Base-by-base conservation (phyloP, 2,329 filamentous ascomycete genomes). In the Camptophora hylomeconis region DNA sequence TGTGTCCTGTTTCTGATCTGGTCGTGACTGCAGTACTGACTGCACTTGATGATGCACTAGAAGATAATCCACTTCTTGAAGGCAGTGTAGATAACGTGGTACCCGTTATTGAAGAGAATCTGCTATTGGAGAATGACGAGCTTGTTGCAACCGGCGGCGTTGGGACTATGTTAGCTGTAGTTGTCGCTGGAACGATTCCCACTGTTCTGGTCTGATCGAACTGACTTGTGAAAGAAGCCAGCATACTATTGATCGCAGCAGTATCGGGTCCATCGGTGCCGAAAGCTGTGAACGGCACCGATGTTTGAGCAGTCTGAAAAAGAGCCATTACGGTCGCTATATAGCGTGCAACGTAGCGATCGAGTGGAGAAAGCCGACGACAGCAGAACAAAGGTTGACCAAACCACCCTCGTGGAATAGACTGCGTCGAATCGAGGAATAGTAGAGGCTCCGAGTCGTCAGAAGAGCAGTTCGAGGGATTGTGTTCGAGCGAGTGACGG, bases 21-120 rank as follows among this genome's bases (percentile, higher is more conserved):
- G 36, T 33, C 25, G 28, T 41, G 33, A 30, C 33, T 15, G 38
- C 36, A 2, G 33, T 34, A 17, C 36, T 39, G 26, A 23, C 17
- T 12, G 36, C 38, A 8, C 36, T 39, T 6, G 23, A 24, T 17
- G 29, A 25, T 10, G 25, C 20, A 13, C 12, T 10, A 15, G 21
- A 17, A 13, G 15, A 11, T 21, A 19, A 12, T 17, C 15, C n/a
- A n/a, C n/a, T n/a, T 33, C 10, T 19, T 25, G 7, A 26, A 35
- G 8, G 15, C 26, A 5, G 18, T 12, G 11, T 9, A n/a, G n/a
- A n/a, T n/a, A n/a, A n/a, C n/a, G n/a, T 19, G 11, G 23, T 19
- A 12, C 18, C 23, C 14, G 30, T 12, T 8, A 33, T 15, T 8
- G 27, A 23, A 8, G 32, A 32, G 10, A 34, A 35, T 17, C 24